Conservation (phyloP, 106 monocot species). For the Dioscorea alata region DNA sequence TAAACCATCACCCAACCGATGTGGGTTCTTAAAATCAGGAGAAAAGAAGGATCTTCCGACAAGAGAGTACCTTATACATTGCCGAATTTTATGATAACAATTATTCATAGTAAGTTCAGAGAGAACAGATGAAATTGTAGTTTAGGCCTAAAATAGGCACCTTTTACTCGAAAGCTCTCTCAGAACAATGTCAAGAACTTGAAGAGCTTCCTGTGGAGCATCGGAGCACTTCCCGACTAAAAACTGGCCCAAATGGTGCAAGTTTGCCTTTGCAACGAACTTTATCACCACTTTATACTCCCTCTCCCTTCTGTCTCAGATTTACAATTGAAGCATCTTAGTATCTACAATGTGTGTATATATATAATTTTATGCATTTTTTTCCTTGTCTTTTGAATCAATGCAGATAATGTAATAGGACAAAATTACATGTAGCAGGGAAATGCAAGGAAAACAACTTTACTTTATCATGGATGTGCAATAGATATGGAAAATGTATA, state of each 20-base stretch:
- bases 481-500: too few relatives aligned
- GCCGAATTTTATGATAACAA: too few relatives aligned
- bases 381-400: neutral
- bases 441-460: too few relatives aligned
- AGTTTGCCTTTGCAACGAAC: slow-evolving; percentile 10
- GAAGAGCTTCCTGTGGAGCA: slow-evolving; percentile 30
- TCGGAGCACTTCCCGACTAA: slow-evolving; percentile 7
- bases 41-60: slow-evolving; percentile 54
- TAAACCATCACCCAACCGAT: slow-evolving; percentile 28
- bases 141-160: neutral
- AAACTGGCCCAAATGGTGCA: slow-evolving; percentile 23
- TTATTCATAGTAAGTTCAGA: neutral
- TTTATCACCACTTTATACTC: slow-evolving; percentile 22
- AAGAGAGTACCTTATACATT: slow-evolving; percentile 20
- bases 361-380: neutral
- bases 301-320: slow-evolving; percentile 9
- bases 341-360: too few relatives aligned
- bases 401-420: too few relatives aligned
- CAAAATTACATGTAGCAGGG: too few relatives aligned
- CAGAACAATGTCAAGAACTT: slow-evolving; percentile 25
- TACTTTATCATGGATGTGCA: too few relatives aligned
- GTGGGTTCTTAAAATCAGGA: slow-evolving; percentile 13
- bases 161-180: slow-evolving; percentile 22
- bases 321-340: neutral
- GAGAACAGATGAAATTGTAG: neutral